Evolutionary conservation across 164 flowering plant genomes (phyloP), one percentile per base, ranked within the genome.

Genomic region (Euptelea pleiosperma): DNA sequence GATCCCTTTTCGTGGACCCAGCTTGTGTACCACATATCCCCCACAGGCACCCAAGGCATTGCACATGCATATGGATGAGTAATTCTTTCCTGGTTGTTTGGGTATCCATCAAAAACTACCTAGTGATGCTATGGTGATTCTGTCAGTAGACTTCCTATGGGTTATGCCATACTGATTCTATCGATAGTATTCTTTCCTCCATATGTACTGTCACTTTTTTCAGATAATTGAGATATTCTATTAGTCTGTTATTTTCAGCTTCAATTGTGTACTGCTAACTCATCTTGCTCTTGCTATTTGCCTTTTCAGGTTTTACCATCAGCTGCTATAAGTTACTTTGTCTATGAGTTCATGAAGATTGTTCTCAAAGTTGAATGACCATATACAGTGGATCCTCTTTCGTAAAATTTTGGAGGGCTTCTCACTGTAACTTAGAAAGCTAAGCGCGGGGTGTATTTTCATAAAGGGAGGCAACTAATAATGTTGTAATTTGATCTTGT

Each of bases 271-370:
- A 1, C 4, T 37, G 26, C 61, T 14, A 25, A n/a, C 34, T 35
- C 26, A 24, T 53, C 25, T 25, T 18, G 1, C 19, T 24, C 37
- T 58, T 56, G 37, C 5, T 60, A 30, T 67, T 56, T 62, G 42
- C 42, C 28, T 50, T 47, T 74, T 64, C 79, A 91, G 98, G 94
- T 91, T 19, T 71, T 88, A 41, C 98, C 96, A 36, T 91, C 98
- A 2, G 96, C 98, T 44, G 63, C 98, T 36, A 91, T 86, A 50
- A 86, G 96, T 74, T 91, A 79, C 70, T 86, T 88, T 48, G 92
- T 91, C 4, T 91, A 91, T 36, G 96, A 88, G 74, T 83, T 70
- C 74, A 88, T 86, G 96, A 91, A 91, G 85, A 81, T 86, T 16
- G 84, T 83, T 53, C 87, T 91, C 67, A 79, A 83, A 75, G 98